A percentile compares a stretch with the other conserved stretches of the same genome.
Conservation (phyloP, 176 grass and related monocot genomes). For the Oryza punctata region DNA sequence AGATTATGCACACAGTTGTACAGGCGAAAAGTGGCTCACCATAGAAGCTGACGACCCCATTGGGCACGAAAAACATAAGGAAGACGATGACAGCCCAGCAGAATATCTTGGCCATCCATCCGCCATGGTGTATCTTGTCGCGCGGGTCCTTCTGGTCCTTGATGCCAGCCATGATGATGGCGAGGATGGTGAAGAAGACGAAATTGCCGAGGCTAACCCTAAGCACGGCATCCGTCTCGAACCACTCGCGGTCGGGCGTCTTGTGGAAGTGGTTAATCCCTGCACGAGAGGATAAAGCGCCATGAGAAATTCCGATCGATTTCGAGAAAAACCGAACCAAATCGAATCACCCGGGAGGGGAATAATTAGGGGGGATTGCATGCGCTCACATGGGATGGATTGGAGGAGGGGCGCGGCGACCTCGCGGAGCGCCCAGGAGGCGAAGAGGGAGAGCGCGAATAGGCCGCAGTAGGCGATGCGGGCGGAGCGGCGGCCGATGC, state of each 20-base stretch:
- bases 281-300: not conserved
- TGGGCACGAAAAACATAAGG: conserved; percentile 99
- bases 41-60: conserved; percentile 89
- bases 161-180: conserved; percentile 87
- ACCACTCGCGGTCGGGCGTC: conserved; percentile 98
- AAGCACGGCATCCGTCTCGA: conserved; percentile 97
- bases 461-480: conserved; percentile 99
- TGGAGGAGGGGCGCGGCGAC: conserved; percentile 96
- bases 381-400: conserved; percentile 74
- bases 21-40: conserved; percentile 32
- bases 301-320: not conserved
- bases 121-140: conserved; percentile 91
- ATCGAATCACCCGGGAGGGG: not conserved
- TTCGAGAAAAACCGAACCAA: not conserved
- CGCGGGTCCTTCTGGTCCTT: conserved; percentile 99
- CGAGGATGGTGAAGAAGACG: conserved; percentile 96
- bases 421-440: conserved; percentile 94
- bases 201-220: conserved; percentile 97
- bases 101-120: conserved; percentile 98
- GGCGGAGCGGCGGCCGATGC: conserved; percentile 94
- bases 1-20: not conserved
- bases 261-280: conserved; percentile 99
- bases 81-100: conserved; percentile 81
- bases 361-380: not conserved
- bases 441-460: conserved; percentile 95